Base-by-base conservation (phyloP, 768 basidiomycete species). In the Lyophyllum decastes region DNA sequence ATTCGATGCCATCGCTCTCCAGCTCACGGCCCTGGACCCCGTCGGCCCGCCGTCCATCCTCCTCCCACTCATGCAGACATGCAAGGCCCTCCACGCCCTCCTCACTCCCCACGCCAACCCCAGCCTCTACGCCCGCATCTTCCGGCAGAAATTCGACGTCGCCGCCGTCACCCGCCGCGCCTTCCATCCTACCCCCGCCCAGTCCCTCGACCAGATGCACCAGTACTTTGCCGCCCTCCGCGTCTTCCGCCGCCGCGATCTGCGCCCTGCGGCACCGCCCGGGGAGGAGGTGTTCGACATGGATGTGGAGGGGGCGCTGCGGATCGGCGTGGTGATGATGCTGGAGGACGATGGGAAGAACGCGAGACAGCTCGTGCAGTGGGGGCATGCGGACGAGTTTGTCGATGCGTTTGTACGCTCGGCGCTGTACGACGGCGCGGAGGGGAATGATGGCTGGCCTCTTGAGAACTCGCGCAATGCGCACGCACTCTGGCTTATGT, bases 301-400 rank as follows among this genome's bases (percentile, higher is more conserved):
- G 14, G 55, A 53, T 21, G 46, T 58, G 0, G 19, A 43, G 17
- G 65, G 60, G 5, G 61, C 61, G 5, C 46, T 62, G 11, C 27
- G 35, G 14, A 24, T 56, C 26, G 57, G 44, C 1, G 51, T 62
- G 0, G 40, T 58, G 40, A 65, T 67, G 79, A 56, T 84, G 59
- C 62, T 76, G n/a, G 85, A 86, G 59, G 81, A 83, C 68, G 86
- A 87, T 66, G 83, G 83, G 35, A 74, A 74, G 66, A 87, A 87
- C 62, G 70, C 70, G 27, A 63, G 33, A 11, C 82, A 82, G 64
- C 76, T 87, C 46, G 25, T 62, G 21, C 73, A 77, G 26, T 75
- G 70, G 45, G 85, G 80, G 2, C 73, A 73, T 16, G 70, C 84
- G 12, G 73, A 73, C 51, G 58, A 61, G 8, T 78, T 82, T 30